Evolutionary conservation across 2,329 filamentous ascomycete genomes (phyloP).

Genomic region (Magnaporthiopsis poae): DNA sequence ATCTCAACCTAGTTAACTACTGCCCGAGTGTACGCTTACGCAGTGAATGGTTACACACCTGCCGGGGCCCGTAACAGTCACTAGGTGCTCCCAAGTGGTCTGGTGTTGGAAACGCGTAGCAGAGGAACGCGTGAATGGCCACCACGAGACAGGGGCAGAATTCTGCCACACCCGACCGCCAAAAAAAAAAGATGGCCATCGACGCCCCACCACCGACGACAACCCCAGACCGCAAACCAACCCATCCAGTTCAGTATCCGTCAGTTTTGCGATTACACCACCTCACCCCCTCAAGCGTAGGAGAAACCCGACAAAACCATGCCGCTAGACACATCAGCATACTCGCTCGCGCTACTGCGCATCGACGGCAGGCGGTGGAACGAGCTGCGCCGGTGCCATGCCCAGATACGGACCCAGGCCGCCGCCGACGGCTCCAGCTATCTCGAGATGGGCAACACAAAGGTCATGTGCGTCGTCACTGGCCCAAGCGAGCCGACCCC

Average conservation of each 20-base stretch:
- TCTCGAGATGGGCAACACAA: constrained; percentile 94
- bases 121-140: neutral
- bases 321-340: constrained; percentile 91
- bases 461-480: constrained; percentile 84
- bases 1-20: too few relatives aligned
- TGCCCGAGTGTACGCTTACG: too few relatives aligned
- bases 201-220: neutral
- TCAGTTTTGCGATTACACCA: too few relatives aligned
- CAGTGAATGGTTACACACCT: too few relatives aligned
- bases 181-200: neutral
- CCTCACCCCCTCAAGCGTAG: too few relatives aligned
- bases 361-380: constrained; percentile 90
- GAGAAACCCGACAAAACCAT: constrained; percentile 37
- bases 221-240: neutral
- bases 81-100: too few relatives aligned
- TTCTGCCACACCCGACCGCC: neutral
- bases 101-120: too few relatives aligned
- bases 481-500: constrained; percentile 64
- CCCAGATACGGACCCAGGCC: constrained; percentile 83
- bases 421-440: constrained; percentile 88
- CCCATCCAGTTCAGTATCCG: too few relatives aligned
- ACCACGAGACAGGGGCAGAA: neutral
- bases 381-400: constrained; percentile 79
- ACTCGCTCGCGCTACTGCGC: constrained; percentile 73
- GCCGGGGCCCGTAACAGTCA: too few relatives aligned